Base-by-base conservation (phyloP, 1,284 basidiomycete genomes). In the Vanrija sp. region DNA sequence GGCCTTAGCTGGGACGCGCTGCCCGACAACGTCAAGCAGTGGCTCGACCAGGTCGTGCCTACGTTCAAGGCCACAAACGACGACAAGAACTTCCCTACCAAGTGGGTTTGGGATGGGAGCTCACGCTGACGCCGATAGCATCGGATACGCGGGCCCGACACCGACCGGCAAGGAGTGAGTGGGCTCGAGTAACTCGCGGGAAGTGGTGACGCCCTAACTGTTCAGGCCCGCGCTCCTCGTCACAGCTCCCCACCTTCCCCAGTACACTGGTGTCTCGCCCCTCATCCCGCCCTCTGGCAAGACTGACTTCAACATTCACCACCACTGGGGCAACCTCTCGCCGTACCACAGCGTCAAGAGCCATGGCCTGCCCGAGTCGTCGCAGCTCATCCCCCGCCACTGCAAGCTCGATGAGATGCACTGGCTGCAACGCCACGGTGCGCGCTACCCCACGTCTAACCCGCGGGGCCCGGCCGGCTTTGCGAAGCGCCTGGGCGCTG, bases 81-180 rank as follows among this genome's bases (percentile, higher is more conserved):
- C 47, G 47, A 65, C 51, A 60, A 60, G 6, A 58, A 66, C 43
- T 77, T 77, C 58, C 75, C 75, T 0, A 74, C 70, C 6, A 57
- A 75, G 75, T 77, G 54, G 60, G 75, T 64, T 15, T 7, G 3
- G 43, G 46, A 16, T 16, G 19, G 18, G 16, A 28, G 28, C 10
- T 1, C 23, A 45, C 26, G 38, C 62, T 65, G 51, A 61, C 54
- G 16, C 18, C 26, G 18, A 7, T 26, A 74, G 86, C 59, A 83
- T 93, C 12, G 91, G 91, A 43, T 87, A 90, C 69, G 81, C 86
- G 14, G 91, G 91, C 9, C 83, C 81, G 10, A 93, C 90, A 1
- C 88, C 88, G 0, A 93, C 91, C 0, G 91, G 91, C 12, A 85
- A 83, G 12, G 91, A 93, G 75, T 74, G 58, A 69, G 74, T 68